These are phyloP conservation scores for Inonotus obliquus DNA, from an alignment of 1,284 basidiomycete genomes.

Conservation along the genomic window DNA sequence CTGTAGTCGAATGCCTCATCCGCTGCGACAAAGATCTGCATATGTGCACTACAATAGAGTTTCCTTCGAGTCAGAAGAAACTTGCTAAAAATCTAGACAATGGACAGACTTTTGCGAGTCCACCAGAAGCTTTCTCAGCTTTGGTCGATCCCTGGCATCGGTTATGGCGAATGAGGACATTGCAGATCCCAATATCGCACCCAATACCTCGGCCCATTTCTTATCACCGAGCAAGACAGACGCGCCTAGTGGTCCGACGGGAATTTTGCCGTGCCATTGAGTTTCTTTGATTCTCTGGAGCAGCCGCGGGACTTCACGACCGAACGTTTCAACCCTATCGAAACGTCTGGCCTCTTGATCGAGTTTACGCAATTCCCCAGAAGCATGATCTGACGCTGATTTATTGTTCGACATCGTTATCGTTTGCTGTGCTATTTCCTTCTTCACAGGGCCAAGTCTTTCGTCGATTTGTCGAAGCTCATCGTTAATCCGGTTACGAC, in stretches of 20 bases:
- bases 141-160: constrained; percentile 59
- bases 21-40: constrained; percentile 57
- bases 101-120: constrained; percentile 50
- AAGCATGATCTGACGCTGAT: constrained; percentile 37
- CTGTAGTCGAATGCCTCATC: constrained; percentile 78
- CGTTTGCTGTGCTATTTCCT: constrained; percentile 30
- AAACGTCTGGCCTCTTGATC: constrained; percentile 36
- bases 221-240: constrained; percentile 75
- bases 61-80: not conserved
- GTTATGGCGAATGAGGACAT: constrained; percentile 80
- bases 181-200: constrained; percentile 54
- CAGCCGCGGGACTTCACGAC: constrained; percentile 58
- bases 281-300: constrained; percentile 49
- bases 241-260: constrained; percentile 84
- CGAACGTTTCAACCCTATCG: constrained; percentile 59
- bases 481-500: constrained; percentile 28
- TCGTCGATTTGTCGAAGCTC: constrained; percentile 28
- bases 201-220: constrained; percentile 65
- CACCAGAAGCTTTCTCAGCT: constrained; percentile 60
- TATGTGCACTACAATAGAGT: constrained; percentile 30
- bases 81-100: not conserved
- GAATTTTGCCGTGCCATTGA: constrained; percentile 64
- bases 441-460: constrained; percentile 26
- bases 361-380: constrained; percentile 37
- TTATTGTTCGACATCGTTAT: constrained; percentile 26